Evolutionary conservation across 2,329 filamentous ascomycete genomes (phyloP), one percentile per base, ranked within the genome.

Genomic region (Fusarium chlamydosporum): DNA sequence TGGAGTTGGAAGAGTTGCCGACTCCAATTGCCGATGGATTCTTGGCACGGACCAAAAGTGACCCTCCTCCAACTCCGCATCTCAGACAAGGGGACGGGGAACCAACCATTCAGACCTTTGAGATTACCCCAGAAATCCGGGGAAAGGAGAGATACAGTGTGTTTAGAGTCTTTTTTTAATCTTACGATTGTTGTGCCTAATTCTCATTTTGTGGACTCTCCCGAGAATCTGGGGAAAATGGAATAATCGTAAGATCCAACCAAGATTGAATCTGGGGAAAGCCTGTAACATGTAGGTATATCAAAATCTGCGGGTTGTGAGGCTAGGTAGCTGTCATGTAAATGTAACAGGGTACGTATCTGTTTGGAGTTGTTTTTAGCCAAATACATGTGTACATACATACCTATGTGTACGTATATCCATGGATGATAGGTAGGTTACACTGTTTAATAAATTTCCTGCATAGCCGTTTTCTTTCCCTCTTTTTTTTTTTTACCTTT

Each of bases 21-120:
- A 74, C 70, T 66, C 45, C 59, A 74, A 74, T 56, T 74, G 72
- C 72, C 72, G 72, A 74, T 27, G 26, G 26, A 31, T 56, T 35
- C 68, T 66, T 70, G 70, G 71, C 70, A 72, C 70, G 58, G 63
- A 52, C 67, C 67, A 70, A 23, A 23, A 47, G 20, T 27, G 52
- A 54, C 57, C 57, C 56, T 62, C 59, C 52, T 62, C 59, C 52
- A 61, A 29, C 53, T 61, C 66, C 48, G 38, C 61, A 65, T 27
- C 26, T n/a, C 33, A 34, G 35, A 54, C 29, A 23, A 35, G 40
- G n/a, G 35, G 16, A 38, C 35, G 33, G 40, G n/a, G 35, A 13
- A 38, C 35, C 53, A 35, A 60, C 62, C 57, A 51, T 67, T 56
- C 43, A 67, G 31, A 42, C 26, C 35, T 35, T 12, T 27, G 27